phyloP scores from a whole-genome alignment of 176 grass and related monocot species.

The Cenchrus americanus region DNA sequence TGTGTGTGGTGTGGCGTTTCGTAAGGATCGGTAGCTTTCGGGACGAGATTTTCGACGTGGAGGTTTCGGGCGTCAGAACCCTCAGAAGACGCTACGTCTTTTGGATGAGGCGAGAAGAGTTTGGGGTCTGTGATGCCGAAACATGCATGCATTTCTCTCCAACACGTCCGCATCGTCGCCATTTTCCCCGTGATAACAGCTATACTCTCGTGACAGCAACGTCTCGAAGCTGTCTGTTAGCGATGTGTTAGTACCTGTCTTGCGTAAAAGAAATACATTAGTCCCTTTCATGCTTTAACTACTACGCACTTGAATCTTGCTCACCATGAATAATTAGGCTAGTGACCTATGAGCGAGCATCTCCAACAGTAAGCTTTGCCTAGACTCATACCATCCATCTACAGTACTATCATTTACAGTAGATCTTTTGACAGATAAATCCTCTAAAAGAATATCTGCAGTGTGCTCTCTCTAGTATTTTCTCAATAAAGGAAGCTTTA shows the following conservation, averaged over 20 bases:
- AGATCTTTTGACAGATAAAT: too few species aligned
- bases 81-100: background rate
- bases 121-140: background rate
- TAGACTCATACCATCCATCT: too few species aligned
- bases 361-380: too few species aligned
- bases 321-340: background rate
- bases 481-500: too few species aligned
- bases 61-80: background rate
- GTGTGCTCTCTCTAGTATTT: too few species aligned
- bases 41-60: background rate
- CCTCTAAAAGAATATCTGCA: too few species aligned
- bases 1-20: background rate
- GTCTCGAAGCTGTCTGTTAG: background rate
- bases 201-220: background rate
- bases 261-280: background rate
- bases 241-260: background rate
- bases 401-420: too few species aligned
- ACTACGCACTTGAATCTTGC: background rate
- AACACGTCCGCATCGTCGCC: slow-evolving; percentile 8
- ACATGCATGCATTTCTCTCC: background rate
- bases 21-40: background rate
- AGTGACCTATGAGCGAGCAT: background rate
- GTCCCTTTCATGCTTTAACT: background rate
- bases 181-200: background rate
- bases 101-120: background rate